phyloP scores from a whole-genome alignment of 768 basidiomycete species.

The Gymnopilus junonius region DNA sequence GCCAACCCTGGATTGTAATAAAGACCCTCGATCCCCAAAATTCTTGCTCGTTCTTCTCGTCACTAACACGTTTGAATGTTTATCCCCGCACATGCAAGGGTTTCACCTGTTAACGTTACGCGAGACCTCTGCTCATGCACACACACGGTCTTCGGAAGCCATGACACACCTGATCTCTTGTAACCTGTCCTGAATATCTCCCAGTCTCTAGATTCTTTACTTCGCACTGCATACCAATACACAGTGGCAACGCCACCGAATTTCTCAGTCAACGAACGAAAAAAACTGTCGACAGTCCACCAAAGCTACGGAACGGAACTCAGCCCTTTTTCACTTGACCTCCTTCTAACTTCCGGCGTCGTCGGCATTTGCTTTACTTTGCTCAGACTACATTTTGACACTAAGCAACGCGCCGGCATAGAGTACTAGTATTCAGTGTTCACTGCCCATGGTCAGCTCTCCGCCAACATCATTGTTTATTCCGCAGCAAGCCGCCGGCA shows the following conservation, averaged over 20 bases:
- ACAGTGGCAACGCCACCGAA: too few species aligned
- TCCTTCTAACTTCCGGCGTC: not conserved
- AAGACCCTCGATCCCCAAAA: not conserved
- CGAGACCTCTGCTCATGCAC: not conserved
- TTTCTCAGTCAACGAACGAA: too few species aligned
- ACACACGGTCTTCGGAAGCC: not conserved
- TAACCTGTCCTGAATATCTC: not conserved
- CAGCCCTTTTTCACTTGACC: not conserved
- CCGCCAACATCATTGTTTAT: not conserved
- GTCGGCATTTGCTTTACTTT: too few species aligned
- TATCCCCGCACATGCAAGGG: not conserved
- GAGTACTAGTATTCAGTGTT: not conserved
- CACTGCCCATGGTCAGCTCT: not conserved
- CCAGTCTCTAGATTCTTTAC: too few species aligned
- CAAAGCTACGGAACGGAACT: too few species aligned
- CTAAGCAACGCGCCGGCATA: not conserved
- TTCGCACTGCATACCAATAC: too few species aligned
- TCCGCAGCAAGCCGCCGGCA: not conserved
- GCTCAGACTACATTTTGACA: not conserved
- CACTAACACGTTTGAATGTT: not conserved
- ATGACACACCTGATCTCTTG: not conserved
- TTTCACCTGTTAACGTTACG: not conserved
- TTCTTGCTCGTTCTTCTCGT: not conserved
- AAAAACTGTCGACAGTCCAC: too few species aligned
- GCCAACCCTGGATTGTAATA: conserved; percentile 5